Base-by-base conservation (phyloP, 306 rosid species). In the Castanea mollissima region DNA sequence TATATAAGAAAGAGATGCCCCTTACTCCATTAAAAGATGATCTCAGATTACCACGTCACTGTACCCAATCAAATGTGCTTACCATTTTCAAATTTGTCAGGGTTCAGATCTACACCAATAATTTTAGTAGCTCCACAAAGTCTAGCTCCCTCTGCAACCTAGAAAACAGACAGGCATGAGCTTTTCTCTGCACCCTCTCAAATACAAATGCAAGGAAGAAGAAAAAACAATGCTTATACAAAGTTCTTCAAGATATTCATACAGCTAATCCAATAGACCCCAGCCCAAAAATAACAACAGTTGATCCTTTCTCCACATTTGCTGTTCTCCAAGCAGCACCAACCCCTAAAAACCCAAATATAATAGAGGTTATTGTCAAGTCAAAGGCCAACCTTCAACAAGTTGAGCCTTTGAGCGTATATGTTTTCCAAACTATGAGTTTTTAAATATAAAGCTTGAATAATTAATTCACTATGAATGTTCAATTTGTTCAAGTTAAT, bases 251-350 rank as follows among this genome's bases (percentile, higher is more conserved):
- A 63, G 29, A 65, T 23, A 23, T 23, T 25, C 94, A 31, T 87
- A 94, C 97, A 19, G 98, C 94, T 78, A 92, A 90, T 74, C 97
- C 97, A 86, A 94, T 92, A 20, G 90, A 81, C 58, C 98, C 97
- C 1, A 94, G 84, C 25, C 98, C 97, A 83, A 94, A 94, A 69
- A 94, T 85, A 11, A 87, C 98, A 7, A 94, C 93, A 14, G 93
- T 88, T 15, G 97, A 88, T 27, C 97, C 97, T 73, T 84, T 76
- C 80, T 92, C 90, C 77, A 94, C 97, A n/a, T 80, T 75, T 68
- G 98, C 97, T 29, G 93, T 74, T 86, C 55, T 88, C 97, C 98
- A 94, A 60, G 97, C 95, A 69, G 99, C 99, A 38, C 98, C 98
- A 34, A 92, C 91, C 35, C 98, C 98, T 94, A 58, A 57, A 82